phyloP scores from a whole-genome alignment of 1,284 basidiomycete genomes.

The Garcileccinum viscosum region DNA sequence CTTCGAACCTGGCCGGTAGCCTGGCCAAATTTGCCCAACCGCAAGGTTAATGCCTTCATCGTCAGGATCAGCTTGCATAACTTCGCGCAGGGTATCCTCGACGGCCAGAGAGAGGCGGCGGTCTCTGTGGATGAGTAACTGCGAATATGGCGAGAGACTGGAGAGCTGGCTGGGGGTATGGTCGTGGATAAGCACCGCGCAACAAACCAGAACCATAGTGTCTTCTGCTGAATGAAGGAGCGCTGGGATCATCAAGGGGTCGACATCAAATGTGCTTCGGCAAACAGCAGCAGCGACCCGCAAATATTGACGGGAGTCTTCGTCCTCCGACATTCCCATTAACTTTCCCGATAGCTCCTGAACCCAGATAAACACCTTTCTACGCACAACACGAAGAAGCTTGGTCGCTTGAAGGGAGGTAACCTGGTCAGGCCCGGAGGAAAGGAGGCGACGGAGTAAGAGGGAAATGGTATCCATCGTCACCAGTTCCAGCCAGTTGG shows the following conservation, averaged over 20 bases:
- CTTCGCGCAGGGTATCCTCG: background rate
- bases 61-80: constrained; percentile 12
- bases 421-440: constrained; percentile 23
- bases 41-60: constrained; percentile 42
- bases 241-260: constrained; percentile 18
- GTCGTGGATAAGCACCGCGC: constrained; percentile 41
- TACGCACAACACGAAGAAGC: constrained; percentile 41
- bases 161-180: constrained; percentile 28
- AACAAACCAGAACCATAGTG: constrained; percentile 41
- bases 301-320: constrained; percentile 32
- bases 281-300: constrained; percentile 47
- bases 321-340: constrained; percentile 26
- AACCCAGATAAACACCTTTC: constrained; percentile 45
- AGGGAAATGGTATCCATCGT: constrained; percentile 45
- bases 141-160: constrained; percentile 12
- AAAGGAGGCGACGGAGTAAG: constrained; percentile 43
- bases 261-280: constrained; percentile 48
- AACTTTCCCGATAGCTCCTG: constrained; percentile 35
- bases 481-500: constrained; percentile 50
- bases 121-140: constrained; percentile 34
- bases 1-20: constrained; percentile 35
- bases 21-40: constrained; percentile 43
- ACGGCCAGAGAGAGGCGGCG: constrained; percentile 35
- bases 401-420: constrained; percentile 18
- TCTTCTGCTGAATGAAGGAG: constrained; percentile 38